Evolutionary conservation across 139 green algal genomes (phyloP).

Genomic region (Micromonas pusilla): DNA sequence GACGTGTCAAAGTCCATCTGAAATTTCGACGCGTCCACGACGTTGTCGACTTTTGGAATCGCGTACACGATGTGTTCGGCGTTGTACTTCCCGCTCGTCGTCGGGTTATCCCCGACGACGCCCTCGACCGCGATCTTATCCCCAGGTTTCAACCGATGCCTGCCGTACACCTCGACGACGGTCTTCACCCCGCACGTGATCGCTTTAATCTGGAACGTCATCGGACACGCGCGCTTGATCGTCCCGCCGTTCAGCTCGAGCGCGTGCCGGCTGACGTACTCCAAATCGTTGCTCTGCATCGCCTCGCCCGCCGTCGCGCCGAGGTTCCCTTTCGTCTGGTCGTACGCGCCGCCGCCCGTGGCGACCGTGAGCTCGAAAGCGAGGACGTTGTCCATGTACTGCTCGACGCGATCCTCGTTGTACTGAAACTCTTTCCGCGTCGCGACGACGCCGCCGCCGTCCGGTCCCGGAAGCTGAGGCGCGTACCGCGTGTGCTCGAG

Average conservation of each 20-base stretch:
- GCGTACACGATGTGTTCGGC: background rate
- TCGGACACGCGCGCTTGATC: conserved; percentile 13
- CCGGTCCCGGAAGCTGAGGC: background rate
- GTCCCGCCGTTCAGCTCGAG: conserved; percentile 22
- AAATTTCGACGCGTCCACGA: background rate
- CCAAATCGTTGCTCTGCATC: background rate
- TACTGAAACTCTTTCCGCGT: conserved; percentile 4
- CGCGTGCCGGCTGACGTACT: background rate
- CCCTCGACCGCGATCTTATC: conserved; percentile 12
- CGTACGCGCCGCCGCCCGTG: background rate
- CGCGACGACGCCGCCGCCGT: background rate
- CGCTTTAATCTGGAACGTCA: conserved; percentile 1
- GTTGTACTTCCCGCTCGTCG: background rate
- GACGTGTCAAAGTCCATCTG: background rate
- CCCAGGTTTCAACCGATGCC: background rate
- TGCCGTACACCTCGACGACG: background rate
- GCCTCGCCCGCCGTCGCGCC: background rate
- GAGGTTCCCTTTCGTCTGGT: background rate
- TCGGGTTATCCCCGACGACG: background rate
- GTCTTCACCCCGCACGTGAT: background rate
- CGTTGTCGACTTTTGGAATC: background rate
- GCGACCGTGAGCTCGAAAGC: conserved; percentile 15
- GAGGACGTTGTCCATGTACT: conserved; percentile 26
- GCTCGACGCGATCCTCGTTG: conserved; percentile 9
- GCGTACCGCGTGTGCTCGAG: background rate